These are phyloP conservation scores for Cladosporium sp. DNA, from an alignment of 2,329 filamentous ascomycete species.

Conservation along the genomic window DNA sequence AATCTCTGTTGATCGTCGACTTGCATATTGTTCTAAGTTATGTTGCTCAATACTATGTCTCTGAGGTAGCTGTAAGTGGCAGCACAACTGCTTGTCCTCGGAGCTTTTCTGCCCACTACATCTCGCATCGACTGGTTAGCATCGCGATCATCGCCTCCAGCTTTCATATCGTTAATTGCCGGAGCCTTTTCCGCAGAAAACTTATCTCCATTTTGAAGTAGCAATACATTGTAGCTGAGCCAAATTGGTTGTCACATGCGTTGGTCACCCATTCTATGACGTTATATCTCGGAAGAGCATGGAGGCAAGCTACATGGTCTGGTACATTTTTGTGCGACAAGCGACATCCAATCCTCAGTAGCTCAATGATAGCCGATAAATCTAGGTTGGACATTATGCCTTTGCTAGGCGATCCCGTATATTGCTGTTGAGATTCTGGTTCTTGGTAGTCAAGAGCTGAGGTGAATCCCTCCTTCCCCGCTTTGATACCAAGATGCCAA, in stretches of 20 bases:
- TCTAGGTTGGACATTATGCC: not conserved
- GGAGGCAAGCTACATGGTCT: not conserved
- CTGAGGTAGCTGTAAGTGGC: not conserved
- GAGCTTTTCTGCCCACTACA: not conserved
- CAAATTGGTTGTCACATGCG: not conserved
- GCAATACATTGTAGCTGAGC: not conserved
- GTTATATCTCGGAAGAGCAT: not conserved
- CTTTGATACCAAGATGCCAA: not conserved
- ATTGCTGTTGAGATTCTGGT: not conserved
- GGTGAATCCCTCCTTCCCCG: not conserved
- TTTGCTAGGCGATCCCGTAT: not conserved
- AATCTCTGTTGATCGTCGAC: not conserved
- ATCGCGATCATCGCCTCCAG: not conserved
- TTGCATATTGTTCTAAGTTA: not conserved
- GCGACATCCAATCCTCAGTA: not conserved
- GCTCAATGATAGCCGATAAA: not conserved
- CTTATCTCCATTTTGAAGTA: no score
- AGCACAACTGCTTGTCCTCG: not conserved
- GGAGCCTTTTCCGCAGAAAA: no score
- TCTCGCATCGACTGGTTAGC: not conserved
- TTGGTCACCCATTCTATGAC: not conserved
- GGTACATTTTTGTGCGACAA: not conserved
- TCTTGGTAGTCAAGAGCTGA: not conserved
- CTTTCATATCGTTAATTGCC: not conserved
- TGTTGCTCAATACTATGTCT: not conserved